A percentile compares a stretch with the other conserved stretches of the same genome.
Evolutionary conservation across 495 filamentous ascomycete species (phyloP).

Genomic region (Penicillium soppii): DNA sequence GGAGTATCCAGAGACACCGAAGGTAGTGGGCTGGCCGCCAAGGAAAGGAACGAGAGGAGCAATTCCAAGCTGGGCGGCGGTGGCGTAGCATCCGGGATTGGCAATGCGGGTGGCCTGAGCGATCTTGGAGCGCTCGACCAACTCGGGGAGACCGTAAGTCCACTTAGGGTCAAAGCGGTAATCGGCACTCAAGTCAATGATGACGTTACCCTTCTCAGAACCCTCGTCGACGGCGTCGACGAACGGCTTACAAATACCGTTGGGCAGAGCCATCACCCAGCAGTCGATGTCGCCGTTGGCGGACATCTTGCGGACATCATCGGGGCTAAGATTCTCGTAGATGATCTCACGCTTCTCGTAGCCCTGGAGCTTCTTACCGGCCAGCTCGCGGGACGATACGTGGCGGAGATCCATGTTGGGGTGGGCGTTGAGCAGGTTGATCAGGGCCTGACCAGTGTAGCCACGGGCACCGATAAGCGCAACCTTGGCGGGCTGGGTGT

Average conservation of each 20-base stretch:
- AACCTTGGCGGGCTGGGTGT: constrained; percentile 74
- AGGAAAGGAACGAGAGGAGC: constrained; percentile 78
- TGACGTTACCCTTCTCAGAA: constrained; percentile 69
- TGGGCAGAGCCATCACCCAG: constrained; percentile 98
- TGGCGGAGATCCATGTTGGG: constrained; percentile 93
- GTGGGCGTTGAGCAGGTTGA: constrained; percentile 84
- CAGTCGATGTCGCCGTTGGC: constrained; percentile 91
- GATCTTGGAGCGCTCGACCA: constrained; percentile 74
- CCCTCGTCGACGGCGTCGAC: constrained; percentile 86
- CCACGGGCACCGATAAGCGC: constrained; percentile 94
- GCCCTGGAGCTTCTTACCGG: constrained; percentile 84
- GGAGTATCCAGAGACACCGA: constrained; percentile 94
- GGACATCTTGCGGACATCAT: constrained; percentile 90
- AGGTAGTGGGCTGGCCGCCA: constrained; percentile 77
- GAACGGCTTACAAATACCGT: constrained; percentile 95
- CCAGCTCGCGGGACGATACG: constrained; percentile 92
- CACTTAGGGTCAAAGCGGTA: constrained; percentile 88
- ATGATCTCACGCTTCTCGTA: constrained; percentile 91
- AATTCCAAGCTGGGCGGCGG: constrained; percentile 91
- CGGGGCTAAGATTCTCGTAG: constrained; percentile 87
- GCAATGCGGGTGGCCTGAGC: constrained; percentile 82
- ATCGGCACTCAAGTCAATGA: constrained; percentile 92
- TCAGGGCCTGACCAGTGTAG: constrained; percentile 92
- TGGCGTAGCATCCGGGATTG: constrained; percentile 97
- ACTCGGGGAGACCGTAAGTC: constrained; percentile 94